Percentiles rank a stretch among this genome's conserved stretches.
These are phyloP conservation scores for Eucalyptus erythrocorys DNA, from an alignment of 345 rosid species.

Conservation along the genomic window DNA sequence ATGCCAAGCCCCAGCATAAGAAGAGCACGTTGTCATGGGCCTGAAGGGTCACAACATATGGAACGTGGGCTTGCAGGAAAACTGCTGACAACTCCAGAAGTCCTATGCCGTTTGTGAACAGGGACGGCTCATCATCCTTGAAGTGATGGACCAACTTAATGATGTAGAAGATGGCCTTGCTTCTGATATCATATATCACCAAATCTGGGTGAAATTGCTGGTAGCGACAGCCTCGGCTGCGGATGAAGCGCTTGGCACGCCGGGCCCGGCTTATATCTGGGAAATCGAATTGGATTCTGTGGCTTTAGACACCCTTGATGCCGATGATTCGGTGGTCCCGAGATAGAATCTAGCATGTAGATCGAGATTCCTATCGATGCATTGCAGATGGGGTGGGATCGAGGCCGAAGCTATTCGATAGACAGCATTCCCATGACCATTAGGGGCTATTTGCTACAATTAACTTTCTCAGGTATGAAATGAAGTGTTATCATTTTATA, in stretches of 20 bases:
- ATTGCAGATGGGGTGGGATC: not conserved
- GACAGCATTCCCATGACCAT: not conserved
- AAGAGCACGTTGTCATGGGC: not conserved
- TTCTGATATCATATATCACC: not conserved
- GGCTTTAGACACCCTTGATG: not conserved
- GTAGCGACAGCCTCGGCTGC: not conserved
- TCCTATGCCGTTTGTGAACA: not conserved
- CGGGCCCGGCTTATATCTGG: not conserved
- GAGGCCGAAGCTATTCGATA: too few relatives aligned
- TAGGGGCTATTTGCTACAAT: not conserved
- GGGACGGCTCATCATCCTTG: not conserved
- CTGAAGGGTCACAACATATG: not conserved
- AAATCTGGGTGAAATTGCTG: not conserved
- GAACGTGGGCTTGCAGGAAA: not conserved
- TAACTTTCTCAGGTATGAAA: not conserved
- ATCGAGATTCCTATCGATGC: not conserved
- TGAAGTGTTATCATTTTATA: not conserved
- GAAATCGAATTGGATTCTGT: not conserved
- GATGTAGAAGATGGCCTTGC: not conserved
- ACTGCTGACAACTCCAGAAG: not conserved
- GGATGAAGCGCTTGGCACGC: not conserved
- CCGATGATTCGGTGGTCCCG: not conserved
- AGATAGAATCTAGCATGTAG: not conserved
- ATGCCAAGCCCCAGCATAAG: not conserved
- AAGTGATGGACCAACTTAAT: not conserved